Base-by-base conservation (phyloP, 1,139 yeast genomes). In the Candida dubliniensis region DNA sequence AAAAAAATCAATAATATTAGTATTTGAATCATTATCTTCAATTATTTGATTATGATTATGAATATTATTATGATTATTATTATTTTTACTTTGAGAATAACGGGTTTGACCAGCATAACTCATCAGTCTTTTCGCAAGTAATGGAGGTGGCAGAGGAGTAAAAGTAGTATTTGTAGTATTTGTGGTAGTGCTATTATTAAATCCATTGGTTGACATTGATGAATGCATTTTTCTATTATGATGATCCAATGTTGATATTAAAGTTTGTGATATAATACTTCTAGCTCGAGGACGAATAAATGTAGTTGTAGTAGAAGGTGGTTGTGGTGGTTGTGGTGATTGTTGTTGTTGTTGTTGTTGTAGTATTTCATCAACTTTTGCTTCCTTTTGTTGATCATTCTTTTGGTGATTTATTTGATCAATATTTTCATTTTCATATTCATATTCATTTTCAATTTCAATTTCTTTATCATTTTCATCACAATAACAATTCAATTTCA, bases 401-500 rank as follows among this genome's bases (percentile, higher is more conserved):
- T 18, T 18, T 18, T 18, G 23, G 5, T 18, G 5, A 3, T 5
- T 18, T 18, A 18, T 18, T 18, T 40, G 39, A 8, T 40, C 49
- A 14, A 33, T 34, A 36, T 40, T 36, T 14, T 29, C 34, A n/a
- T n/a, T n/a, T 15, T 34, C 45, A 11, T 32, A 40, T 11, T 31
- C 40, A 24, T 25, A 11, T 18, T 39, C 38, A 27, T 38, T 44
- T 13, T 46, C 36, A 14, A 35, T 39, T 24, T 39, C 31, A 9
- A 26, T 23, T 13, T 27, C 38, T 10, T 27, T 31, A 12, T 36
- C 42, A 10, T 26, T 29, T 7, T 48, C 50, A 34, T 53, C 56
- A 43, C 51, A 48, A 34, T 60, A 61, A 44, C 66, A 65, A 40
- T 64, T 64, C 41, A 66, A 53, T 35, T 61, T 57, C 15, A 66